These are phyloP conservation scores for Aplosporella prunicola DNA, from an alignment of 2,329 filamentous ascomycete species.

Conservation along the genomic window DNA sequence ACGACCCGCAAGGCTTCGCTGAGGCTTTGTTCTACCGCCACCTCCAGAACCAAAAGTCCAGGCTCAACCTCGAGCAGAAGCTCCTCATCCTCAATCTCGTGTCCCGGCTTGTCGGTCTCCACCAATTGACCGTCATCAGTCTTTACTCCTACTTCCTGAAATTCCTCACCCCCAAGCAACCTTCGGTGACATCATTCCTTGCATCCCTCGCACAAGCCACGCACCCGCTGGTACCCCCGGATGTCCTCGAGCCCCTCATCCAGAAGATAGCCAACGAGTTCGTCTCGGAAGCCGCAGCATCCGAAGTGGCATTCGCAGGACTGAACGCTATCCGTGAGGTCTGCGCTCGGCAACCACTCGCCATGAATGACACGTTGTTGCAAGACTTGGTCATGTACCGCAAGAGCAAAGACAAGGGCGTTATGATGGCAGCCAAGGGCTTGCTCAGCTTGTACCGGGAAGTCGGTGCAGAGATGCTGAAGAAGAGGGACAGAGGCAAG, in stretches of 20 bases:
- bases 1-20: slow-evolving; percentile 90
- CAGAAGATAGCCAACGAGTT: slow-evolving; percentile 98
- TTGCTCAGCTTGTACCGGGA: slow-evolving; percentile 85
- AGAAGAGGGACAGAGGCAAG: slow-evolving; percentile 85
- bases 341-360: slow-evolving; percentile 83
- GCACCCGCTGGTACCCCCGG: slow-evolving; percentile 83
- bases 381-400: slow-evolving; percentile 94
- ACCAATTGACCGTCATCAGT: slow-evolving; percentile 80
- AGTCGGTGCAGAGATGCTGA: slow-evolving; percentile 78
- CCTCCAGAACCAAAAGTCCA: slow-evolving; percentile 75
- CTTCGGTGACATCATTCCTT: slow-evolving; percentile 84
- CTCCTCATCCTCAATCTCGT: slow-evolving; percentile 84
- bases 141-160: slow-evolving; percentile 97
- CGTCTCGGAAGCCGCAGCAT: slow-evolving; percentile 84
- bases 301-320: slow-evolving; percentile 84
- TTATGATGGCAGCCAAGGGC: slow-evolving; percentile 97
- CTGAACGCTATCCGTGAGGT: slow-evolving; percentile 93
- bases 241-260: slow-evolving; percentile 80
- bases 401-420: slow-evolving; percentile 96
- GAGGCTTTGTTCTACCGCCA: slow-evolving; percentile 87
- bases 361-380: slow-evolving; percentile 89
- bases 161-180: slow-evolving; percentile 74
- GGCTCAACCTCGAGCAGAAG: slow-evolving; percentile 79
- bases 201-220: slow-evolving; percentile 87
- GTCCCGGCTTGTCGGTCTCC: slow-evolving; percentile 80